Conservation (phyloP, 169 alveolate species). For the Plasmodium relictum region DNA sequence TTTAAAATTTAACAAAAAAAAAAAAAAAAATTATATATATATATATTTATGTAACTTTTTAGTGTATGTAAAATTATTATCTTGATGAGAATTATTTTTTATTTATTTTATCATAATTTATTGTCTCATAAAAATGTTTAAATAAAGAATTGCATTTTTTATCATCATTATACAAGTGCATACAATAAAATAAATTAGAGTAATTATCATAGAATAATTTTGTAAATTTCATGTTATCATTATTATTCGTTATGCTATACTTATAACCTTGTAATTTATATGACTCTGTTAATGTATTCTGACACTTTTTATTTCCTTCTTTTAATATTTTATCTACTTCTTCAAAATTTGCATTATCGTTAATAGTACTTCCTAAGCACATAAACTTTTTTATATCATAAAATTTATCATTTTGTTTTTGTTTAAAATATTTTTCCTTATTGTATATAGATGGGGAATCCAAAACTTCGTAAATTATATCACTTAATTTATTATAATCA, state of each 20-base stretch:
- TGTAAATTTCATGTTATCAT: constrained; percentile 26
- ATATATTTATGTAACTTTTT: too few relatives aligned
- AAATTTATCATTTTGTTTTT: constrained; percentile 69
- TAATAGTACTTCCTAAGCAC: constrained; percentile 57
- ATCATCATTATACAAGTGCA: constrained; percentile 65
- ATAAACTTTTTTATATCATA: constrained; percentile 61
- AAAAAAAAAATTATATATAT: too few relatives aligned
- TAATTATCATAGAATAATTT: constrained; percentile 60
- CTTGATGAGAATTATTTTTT: neutral
- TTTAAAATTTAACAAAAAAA: too few relatives aligned
- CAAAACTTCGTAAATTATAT: constrained; percentile 26
- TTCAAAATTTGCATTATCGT: constrained; percentile 37
- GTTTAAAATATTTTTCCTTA: constrained; percentile 53
- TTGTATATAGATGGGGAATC: constrained; percentile 41
- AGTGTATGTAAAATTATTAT: too few relatives aligned
- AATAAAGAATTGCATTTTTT: constrained; percentile 66
- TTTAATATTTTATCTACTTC: constrained; percentile 14
- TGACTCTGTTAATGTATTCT: constrained; percentile 26
- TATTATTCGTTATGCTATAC: constrained; percentile 47
- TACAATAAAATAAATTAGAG: constrained; percentile 56
- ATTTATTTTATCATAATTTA: neutral
- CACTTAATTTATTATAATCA: constrained; percentile 32
- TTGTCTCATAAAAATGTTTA: constrained; percentile 52
- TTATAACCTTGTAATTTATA: constrained; percentile 45
- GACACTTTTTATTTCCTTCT: constrained; percentile 42